A percentile compares a stretch with the other conserved stretches of the same genome.
Evolutionary conservation across 2,329 filamentous ascomycete genomes (phyloP).

Genomic region (Aspergillus sp.): DNA sequence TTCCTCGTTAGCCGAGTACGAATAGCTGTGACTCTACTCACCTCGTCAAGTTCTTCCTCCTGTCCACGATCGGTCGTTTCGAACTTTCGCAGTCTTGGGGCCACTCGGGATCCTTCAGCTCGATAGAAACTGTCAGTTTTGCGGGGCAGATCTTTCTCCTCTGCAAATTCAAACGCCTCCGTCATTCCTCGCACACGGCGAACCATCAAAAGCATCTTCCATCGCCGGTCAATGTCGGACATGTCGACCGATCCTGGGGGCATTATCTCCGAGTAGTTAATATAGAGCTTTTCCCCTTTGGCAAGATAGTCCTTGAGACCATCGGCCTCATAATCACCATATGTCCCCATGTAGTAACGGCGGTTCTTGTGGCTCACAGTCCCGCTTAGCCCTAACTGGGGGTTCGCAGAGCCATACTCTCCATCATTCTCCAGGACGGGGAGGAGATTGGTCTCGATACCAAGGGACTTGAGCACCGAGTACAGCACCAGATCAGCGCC

Average conservation of each 20-base stretch:
- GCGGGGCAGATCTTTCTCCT: not conserved
- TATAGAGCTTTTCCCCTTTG: not conserved
- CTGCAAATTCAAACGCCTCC: not conserved
- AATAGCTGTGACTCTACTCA: not conserved
- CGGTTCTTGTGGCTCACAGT: not conserved
- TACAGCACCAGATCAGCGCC: slow-evolving; percentile 45
- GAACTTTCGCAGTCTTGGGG: not conserved
- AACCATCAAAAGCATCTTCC: slow-evolving; percentile 4
- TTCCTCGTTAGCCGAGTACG: not conserved
- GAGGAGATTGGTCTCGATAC: slow-evolving; percentile 22
- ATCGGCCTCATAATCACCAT: not conserved
- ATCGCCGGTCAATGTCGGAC: slow-evolving; percentile 2
- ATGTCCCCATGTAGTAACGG: not conserved
- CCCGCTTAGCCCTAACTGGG: not conserved
- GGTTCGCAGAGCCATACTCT: not conserved
- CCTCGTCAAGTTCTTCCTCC: not conserved
- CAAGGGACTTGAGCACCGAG: slow-evolving; percentile 28
- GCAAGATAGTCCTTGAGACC: not conserved
- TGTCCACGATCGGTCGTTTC: not conserved
- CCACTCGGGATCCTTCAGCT: not conserved
- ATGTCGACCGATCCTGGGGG: not conserved
- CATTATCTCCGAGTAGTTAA: not conserved
- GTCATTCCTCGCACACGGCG: slow-evolving; percentile 1
- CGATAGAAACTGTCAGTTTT: not conserved
- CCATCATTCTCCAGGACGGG: slow-evolving; percentile 19